Evolutionary conservation across 1,284 basidiomycete genomes (phyloP), one percentile per base, ranked within the genome.

Genomic region (Austroboletus niveus): DNA sequence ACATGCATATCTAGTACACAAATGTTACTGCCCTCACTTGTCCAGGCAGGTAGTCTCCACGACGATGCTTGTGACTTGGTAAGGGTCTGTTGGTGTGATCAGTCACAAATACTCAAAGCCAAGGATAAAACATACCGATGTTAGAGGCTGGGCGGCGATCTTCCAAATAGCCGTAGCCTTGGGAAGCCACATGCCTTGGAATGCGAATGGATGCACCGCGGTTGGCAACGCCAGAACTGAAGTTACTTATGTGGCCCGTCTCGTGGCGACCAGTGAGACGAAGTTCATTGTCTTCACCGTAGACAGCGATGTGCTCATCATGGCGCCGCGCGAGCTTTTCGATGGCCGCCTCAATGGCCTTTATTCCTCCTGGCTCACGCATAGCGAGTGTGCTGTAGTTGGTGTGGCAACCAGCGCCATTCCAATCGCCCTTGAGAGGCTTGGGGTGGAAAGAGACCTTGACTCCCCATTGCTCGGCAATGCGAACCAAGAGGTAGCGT

Each of bases 381-480:
- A 96, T 98, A 47, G 79, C 79, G 73, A 89, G 86, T 63, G 95
- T 97, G 63, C 88, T 92, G 81, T 82, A 96, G 84, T 96, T 97
- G 75, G 88, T 89, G 81, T 93, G 93, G 77, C 90, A 93, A 56
- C 97, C 97, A 57, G 97, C 97, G 71, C 97, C 97, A 76, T 99
- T 99, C 97, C 97, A 99, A 74, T 99, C 97, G 62, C 97, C 97
- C 64, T 79, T 75, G 66, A 99, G 88, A 57, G 96, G 96, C 78
- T 99, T 99, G 71, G 97, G 97, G 84, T 99, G 97, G 93, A 99
- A 94, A 61, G 95, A 92, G 50, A 94, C 95, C 75, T 94, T 97
- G 78, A 98, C 79, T 60, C 89, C 92, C 96, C 96, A 99, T 75
- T 98, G 94, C 75, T 98, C 96, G 60, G 96, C 94, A 63, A 96